Conservation (phyloP, 2,329 filamentous ascomycete species). For the Aspergillus persii region DNA sequence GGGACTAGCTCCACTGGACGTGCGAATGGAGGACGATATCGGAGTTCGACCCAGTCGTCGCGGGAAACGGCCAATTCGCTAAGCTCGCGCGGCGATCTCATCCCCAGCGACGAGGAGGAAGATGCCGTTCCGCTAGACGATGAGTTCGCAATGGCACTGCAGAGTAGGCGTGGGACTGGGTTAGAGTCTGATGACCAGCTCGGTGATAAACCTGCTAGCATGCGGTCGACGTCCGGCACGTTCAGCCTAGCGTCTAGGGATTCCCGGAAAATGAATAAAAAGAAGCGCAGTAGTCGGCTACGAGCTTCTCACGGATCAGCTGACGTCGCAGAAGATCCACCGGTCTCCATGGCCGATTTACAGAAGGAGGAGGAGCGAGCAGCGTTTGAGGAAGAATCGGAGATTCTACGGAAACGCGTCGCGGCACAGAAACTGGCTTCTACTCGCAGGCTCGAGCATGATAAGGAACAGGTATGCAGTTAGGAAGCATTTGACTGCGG, state of each 20-base stretch:
- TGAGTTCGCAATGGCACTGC: constrained; percentile 81
- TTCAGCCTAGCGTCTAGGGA: constrained; percentile 50
- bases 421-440: constrained; percentile 57
- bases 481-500: not conserved
- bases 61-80: constrained; percentile 81
- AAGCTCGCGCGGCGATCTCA: constrained; percentile 83
- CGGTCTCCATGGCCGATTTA: constrained; percentile 54
- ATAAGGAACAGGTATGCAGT: constrained; percentile 29
- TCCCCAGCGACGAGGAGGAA: constrained; percentile 88
- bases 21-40: constrained; percentile 43
- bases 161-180: constrained; percentile 61
- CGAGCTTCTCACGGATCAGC: constrained; percentile 24
- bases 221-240: constrained; percentile 43
- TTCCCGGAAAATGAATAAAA: constrained; percentile 37
- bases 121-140: constrained; percentile 92
- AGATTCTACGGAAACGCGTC: constrained; percentile 52
- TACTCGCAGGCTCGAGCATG: constrained; percentile 49
- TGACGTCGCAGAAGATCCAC: constrained; percentile 32
- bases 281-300: constrained; percentile 24
- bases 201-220: constrained; percentile 57
- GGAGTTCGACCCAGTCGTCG: constrained; percentile 77
- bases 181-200: constrained; percentile 65
- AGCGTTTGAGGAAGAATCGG: constrained; percentile 55
- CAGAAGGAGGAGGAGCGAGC: constrained; percentile 57
- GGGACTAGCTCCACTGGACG: constrained; percentile 11